These are phyloP conservation scores for Erythrophleum fordii DNA, from an alignment of 306 rosid species.

Conservation along the genomic window DNA sequence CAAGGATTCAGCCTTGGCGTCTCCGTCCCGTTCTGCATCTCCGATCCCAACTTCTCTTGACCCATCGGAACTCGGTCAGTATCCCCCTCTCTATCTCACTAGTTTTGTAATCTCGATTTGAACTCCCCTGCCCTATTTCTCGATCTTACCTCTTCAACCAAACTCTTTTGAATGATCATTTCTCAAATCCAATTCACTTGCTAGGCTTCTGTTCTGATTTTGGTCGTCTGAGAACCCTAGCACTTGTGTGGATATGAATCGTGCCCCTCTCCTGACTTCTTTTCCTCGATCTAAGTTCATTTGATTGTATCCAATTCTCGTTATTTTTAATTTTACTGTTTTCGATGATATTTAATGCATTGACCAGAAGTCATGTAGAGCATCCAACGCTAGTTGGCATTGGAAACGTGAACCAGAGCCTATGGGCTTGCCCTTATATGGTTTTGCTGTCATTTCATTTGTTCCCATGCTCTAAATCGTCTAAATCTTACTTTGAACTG, in stretches of 20 bases:
- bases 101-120: not conserved
- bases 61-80: constrained; percentile 3
- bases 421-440: not conserved
- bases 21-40: not conserved
- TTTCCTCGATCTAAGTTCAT: not conserved
- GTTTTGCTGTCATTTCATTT: not conserved
- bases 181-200: not conserved
- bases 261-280: not conserved
- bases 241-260: not conserved
- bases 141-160: not conserved
- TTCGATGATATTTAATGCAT: not conserved
- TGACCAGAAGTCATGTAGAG: not conserved
- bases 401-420: not conserved
- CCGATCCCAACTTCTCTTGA: not conserved
- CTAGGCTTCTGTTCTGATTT: not conserved
- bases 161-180: too few relatives aligned
- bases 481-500: not conserved
- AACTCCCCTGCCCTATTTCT: constrained; percentile 1
- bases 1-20: not conserved
- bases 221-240: not conserved
- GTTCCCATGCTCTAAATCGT: not conserved
- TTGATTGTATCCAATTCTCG: not conserved
- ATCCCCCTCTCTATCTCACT: not conserved
- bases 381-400: not conserved
- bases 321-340: not conserved